phyloP scores from a whole-genome alignment of 805 yeast genomes.

The Priceomyces fermenticarens region DNA sequence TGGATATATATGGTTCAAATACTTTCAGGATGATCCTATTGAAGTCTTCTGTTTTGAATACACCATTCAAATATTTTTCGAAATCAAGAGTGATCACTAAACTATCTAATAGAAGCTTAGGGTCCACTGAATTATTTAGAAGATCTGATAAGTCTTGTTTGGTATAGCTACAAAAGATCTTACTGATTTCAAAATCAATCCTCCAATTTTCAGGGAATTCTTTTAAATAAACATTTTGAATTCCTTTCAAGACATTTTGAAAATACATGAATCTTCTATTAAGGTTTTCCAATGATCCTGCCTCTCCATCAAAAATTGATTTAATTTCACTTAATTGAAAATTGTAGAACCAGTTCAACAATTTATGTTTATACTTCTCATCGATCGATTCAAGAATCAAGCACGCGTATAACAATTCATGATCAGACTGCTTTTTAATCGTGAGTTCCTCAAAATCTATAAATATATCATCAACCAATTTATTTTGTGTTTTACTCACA shows the following conservation, averaged over 20 bases:
- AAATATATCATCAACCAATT: slow-evolving; percentile 66
- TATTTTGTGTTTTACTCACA: slow-evolving; percentile 56
- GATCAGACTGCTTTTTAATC: slow-evolving; percentile 21
- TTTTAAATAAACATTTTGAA: slow-evolving; percentile 48
- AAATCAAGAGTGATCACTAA: slow-evolving; percentile 79
- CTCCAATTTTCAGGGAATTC: slow-evolving; percentile 74
- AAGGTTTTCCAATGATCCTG: slow-evolving; percentile 88
- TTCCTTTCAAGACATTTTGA: slow-evolving; percentile 61
- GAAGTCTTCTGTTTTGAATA: slow-evolving; percentile 49
- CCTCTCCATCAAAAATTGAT: slow-evolving; percentile 85
- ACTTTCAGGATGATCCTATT: slow-evolving; percentile 52
- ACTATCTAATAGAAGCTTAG: slow-evolving; percentile 64
- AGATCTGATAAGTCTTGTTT: slow-evolving; percentile 51
- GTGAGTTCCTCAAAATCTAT: slow-evolving; percentile 60
- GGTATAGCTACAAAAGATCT: slow-evolving; percentile 66
- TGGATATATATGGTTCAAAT: slow-evolving; percentile 79
- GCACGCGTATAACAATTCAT: slow-evolving; percentile 60
- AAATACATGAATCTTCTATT: slow-evolving; percentile 79
- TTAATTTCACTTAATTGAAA: slow-evolving; percentile 69
- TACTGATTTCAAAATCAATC: slow-evolving; percentile 58
- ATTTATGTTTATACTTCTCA: slow-evolving; percentile 49
- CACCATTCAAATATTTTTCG: slow-evolving; percentile 68
- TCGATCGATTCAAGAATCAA: slow-evolving; percentile 67
- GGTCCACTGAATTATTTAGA: slow-evolving; percentile 44
- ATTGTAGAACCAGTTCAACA: slow-evolving; percentile 71